A percentile compares a stretch with the other conserved stretches of the same genome.
Evolutionary conservation across 1,284 basidiomycete genomes (phyloP).

Genomic region (Heterobasidion parviporum): DNA sequence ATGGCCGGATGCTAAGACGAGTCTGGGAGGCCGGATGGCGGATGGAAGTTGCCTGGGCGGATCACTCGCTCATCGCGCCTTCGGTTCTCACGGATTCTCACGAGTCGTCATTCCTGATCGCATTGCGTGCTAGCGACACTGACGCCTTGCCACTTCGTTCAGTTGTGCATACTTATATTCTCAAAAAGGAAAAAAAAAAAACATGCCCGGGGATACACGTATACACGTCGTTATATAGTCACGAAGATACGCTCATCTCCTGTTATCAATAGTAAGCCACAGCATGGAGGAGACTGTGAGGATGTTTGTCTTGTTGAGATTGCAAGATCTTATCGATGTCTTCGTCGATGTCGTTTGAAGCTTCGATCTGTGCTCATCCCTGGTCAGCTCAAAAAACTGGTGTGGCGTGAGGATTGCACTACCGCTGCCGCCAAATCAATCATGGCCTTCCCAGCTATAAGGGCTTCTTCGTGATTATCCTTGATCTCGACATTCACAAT

Average conservation of each 20-base stretch:
- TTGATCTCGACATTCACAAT: conserved; percentile 98
- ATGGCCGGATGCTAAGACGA: neutral
- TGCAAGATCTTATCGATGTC: conserved; percentile 86
- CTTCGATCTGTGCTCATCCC: conserved; percentile 64
- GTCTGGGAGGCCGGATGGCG: neutral
- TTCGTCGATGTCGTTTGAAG: conserved; percentile 79
- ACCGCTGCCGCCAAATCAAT: conserved; percentile 89
- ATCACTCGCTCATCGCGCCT: conserved; percentile 31
- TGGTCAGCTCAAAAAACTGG: conserved; percentile 3
- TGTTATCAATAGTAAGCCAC: conserved; percentile 74
- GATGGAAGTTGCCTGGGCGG: neutral
- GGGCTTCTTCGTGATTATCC: conserved; percentile 98
- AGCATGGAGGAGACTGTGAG: conserved; percentile 88
- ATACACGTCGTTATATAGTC: too few relatives aligned
- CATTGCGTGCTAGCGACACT: neutral
- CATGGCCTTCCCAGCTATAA: conserved; percentile 92
- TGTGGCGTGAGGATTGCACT: conserved; percentile 22
- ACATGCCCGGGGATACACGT: too few relatives aligned
- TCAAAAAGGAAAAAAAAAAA: too few relatives aligned
- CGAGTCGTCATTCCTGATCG: neutral
- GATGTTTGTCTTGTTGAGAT: conserved; percentile 80
- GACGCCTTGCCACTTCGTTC: too few relatives aligned
- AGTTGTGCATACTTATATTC: too few relatives aligned
- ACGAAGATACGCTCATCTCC: neutral
- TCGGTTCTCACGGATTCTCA: conserved; percentile 34